These are phyloP conservation scores for Trypanosoma mega DNA, from an alignment of 208 protist genomes.

Conservation along the genomic window DNA sequence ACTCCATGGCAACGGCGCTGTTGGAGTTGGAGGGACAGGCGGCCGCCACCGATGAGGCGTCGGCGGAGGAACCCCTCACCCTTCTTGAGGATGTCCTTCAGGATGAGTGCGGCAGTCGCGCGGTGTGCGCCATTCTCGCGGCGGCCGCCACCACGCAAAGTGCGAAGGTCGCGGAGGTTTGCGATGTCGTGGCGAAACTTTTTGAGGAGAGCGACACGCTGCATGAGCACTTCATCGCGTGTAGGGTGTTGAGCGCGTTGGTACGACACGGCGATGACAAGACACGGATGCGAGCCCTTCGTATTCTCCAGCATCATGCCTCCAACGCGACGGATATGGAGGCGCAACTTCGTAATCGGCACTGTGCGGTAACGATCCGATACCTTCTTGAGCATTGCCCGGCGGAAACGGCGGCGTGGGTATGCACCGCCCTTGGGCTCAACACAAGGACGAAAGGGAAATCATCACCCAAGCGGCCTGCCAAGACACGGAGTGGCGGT, in stretches of 20 bases:
- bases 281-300: conserved; percentile 50
- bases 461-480: not conserved
- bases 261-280: conserved; percentile 50
- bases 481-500: conserved; percentile 9
- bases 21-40: conserved; percentile 45
- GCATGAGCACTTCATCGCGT: conserved; percentile 76
- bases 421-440: conserved; percentile 60
- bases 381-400: conserved; percentile 57
- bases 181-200: conserved; percentile 55
- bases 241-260: conserved; percentile 78
- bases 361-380: conserved; percentile 73
- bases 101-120: conserved; percentile 74
- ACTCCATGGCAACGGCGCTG: conserved; percentile 49
- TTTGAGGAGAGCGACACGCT: conserved; percentile 85
- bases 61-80: conserved; percentile 56
- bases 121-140: conserved; percentile 66
- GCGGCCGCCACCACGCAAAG: conserved; percentile 35
- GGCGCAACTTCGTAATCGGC: conserved; percentile 64
- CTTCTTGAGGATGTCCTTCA: conserved; percentile 77
- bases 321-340: conserved; percentile 44
- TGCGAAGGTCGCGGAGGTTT: conserved; percentile 37
- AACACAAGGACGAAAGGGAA: not conserved
- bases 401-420: conserved; percentile 54
- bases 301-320: conserved; percentile 64
- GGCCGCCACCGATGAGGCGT: conserved; percentile 36